A percentile compares a stretch with the other conserved stretches of the same genome.
Conservation (phyloP, 345 rosid species). For the Camelina sativa region DNA sequence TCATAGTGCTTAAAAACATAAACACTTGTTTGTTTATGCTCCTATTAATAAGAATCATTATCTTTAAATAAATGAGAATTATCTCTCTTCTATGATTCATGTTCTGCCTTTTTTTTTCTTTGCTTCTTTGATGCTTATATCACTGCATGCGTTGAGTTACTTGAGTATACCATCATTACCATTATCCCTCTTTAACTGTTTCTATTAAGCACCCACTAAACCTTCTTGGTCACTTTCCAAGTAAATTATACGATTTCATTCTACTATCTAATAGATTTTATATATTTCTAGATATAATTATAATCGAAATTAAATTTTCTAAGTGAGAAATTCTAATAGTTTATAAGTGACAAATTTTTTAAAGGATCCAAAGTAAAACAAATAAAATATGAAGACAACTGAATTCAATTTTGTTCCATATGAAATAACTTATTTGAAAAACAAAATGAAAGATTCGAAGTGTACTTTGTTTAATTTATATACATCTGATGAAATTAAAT, state of each 20-base stretch:
- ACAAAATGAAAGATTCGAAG: not conserved
- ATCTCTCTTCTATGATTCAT: not conserved
- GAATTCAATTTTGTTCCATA: not conserved
- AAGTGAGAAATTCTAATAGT: not conserved
- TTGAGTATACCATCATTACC: not conserved
- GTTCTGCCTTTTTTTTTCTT: not conserved
- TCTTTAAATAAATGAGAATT: conserved; percentile 20
- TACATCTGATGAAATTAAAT: not conserved
- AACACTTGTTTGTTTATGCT: conserved; percentile 11
- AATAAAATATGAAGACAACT: too few species aligned
- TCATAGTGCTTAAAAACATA: not conserved
- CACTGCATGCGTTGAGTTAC: not conserved
- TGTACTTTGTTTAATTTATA: too few species aligned
- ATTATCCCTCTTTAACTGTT: not conserved
- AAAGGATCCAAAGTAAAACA: not conserved
- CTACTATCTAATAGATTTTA: too few species aligned
- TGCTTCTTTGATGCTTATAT: not conserved
- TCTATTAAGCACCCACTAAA: not conserved
- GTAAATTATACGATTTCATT: too few species aligned
- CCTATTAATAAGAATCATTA: not conserved
- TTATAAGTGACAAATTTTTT: too few species aligned
- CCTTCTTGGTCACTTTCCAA: not conserved
- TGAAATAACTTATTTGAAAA: not conserved
- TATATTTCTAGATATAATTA: too few species aligned
- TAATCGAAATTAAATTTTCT: not conserved